Conservation (phyloP, 2,329 filamentous ascomycete species). For the Phialocephala sp. region DNA sequence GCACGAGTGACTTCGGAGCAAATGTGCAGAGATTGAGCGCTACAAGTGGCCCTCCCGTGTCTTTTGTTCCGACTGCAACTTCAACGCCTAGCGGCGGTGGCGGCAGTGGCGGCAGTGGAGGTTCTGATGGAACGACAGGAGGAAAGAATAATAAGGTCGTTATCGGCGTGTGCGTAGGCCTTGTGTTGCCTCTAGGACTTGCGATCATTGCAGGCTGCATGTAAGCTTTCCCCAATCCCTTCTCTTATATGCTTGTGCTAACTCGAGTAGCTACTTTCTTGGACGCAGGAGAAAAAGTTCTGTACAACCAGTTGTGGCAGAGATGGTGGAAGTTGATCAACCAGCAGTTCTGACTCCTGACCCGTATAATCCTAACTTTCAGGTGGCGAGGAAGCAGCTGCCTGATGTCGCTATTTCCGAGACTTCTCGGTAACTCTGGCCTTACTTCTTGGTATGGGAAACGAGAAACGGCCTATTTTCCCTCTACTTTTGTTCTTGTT, state of each 20-base stretch:
- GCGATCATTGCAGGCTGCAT: constrained; percentile 37
- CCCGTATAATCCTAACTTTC: background rate
- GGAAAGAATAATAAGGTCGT: constrained; percentile 53
- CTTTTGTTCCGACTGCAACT: constrained; percentile 49
- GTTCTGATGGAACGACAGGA: constrained; percentile 38
- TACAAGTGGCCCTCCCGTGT: constrained; percentile 51
- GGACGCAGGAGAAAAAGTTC: constrained; percentile 1
- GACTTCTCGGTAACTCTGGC: background rate
- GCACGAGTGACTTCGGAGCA: constrained; percentile 50
- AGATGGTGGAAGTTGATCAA: background rate
- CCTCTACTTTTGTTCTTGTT: background rate
- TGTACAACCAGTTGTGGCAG: background rate
- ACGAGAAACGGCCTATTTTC: background rate
- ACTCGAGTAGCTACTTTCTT: background rate
- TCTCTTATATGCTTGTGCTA: background rate
- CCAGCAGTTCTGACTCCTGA: constrained; percentile 4
- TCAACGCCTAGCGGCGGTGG: background rate
- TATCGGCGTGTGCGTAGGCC: constrained; percentile 54
- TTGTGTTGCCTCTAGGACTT: constrained; percentile 49
- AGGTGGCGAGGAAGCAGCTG: constrained; percentile 4
- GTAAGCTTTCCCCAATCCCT: constrained; percentile 28
- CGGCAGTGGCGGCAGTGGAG: constrained; percentile 5
- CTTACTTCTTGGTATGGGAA: background rate
- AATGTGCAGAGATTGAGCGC: constrained; percentile 45
- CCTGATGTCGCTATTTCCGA: constrained; percentile 1